Base-by-base conservation (phyloP, 2,329 filamentous ascomycete genomes). In the Chrysosporium queenslandicum region DNA sequence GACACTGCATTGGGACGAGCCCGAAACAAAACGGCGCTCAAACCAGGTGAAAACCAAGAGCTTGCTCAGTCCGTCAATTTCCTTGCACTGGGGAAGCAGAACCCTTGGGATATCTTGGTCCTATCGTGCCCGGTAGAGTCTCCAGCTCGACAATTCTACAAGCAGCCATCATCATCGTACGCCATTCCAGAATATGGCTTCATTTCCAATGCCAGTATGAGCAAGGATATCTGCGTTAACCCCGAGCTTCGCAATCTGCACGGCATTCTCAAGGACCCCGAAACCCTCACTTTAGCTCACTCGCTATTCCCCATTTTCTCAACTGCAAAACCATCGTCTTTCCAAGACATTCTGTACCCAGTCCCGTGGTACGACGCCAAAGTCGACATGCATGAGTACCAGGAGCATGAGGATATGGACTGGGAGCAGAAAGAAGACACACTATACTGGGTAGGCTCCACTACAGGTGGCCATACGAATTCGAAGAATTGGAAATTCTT, bases 371-470 rank as follows among this genome's bases (percentile, higher is more conserved):
- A 79, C 53, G 58, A 6, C 55, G 58, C 23, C 66, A 48, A 41
- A n/a, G 18, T 47, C 14, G 72, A 50, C 18, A 60, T 0, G 64
- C 68, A 20, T 72, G 55, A 58, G 2, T 79, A 79, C 57, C 61
- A 71, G 6, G 58, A 64, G 0, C 23, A 55, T 0, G 43, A 64
- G 1, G 77, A 79, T 52, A 40, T 70, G 0, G 58, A 63, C 0
- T 82, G 77, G 77, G 61, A 72, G 1, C 39, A 65, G 3, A 81
- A 81, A 58, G 56, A 57, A 0, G 70, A 74, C 30, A 71, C 68
- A 1, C 57, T 80, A 0, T 80, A 80, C 60, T 81, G 78, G 79
- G 71, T 73, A 0, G 78, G 78, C 0, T 77, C 73, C 0, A 77
- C 70, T 0, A 79, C 77, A 0, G 78, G 77, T 0, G 75, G 71